These are phyloP conservation scores for Entrophospora sp. DNA, from an alignment of 192 early-diverging fungal species.

Conservation along the genomic window DNA sequence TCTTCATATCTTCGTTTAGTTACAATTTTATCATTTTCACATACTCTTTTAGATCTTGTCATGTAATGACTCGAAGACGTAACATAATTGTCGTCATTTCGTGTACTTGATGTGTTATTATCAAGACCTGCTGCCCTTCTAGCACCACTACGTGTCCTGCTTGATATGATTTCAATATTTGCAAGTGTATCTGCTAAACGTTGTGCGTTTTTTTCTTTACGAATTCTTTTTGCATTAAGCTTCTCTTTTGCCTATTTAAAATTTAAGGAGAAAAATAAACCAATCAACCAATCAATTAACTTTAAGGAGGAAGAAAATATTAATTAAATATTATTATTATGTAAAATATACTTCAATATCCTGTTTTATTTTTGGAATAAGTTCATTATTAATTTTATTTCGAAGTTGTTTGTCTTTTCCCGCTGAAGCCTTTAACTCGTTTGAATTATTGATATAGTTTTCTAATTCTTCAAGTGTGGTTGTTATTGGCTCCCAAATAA, in stretches of 20 bases:
- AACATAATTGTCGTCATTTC: too few species aligned
- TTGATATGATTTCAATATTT: background rate
- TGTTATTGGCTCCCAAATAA: background rate
- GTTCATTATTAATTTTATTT: background rate
- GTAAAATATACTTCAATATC: background rate
- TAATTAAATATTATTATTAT: background rate
- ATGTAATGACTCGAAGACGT: too few species aligned
- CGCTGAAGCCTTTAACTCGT: background rate
- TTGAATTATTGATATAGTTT: constrained; percentile 4
- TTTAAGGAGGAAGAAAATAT: too few species aligned
- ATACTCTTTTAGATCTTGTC: too few species aligned
- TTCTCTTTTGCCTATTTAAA: constrained; percentile 5
- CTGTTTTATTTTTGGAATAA: background rate
- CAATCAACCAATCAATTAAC: too few species aligned
- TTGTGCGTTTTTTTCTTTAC: constrained; percentile 12
- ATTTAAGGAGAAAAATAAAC: background rate
- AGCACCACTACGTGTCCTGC: constrained; percentile 9
- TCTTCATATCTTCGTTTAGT: too few species aligned
- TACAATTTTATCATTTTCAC: too few species aligned
- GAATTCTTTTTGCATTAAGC: background rate
- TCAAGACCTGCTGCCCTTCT: background rate
- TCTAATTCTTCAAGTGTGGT: constrained; percentile 4
- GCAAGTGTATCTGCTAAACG: background rate
- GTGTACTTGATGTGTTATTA: too few species aligned
- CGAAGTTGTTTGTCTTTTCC: background rate